Base-by-base conservation (phyloP, 768 basidiomycete species). In the Leccinellum albellum region DNA sequence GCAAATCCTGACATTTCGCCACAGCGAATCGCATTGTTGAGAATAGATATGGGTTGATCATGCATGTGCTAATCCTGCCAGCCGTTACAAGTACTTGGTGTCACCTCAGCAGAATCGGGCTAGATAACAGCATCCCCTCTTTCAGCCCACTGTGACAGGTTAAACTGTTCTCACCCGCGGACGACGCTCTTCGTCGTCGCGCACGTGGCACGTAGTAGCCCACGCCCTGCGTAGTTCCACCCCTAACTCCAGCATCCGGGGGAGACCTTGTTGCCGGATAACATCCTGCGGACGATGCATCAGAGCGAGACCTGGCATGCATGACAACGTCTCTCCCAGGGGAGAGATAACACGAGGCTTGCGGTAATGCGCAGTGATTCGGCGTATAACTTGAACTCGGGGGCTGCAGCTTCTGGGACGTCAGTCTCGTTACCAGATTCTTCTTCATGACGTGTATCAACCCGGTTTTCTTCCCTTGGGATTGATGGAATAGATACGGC, bases 381-480 rank as follows among this genome's bases (percentile, higher is more conserved):
- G 58, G 32, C 6, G 56, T 51, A 55, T 66, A 51, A 21, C 55
- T 54, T 1, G 82, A 51, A 21, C 55, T 54, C 2, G 82, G 78
- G 1, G 81, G 78, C 59, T 82, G 78, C 58, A 86, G 58, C 66
- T 82, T 86, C 64, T 83, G 83, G 1, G 89, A 82, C 1, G 79
- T 70, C 20, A 91, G 66, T 65, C 87, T 92, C n/a, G 83, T 71
- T 0, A 79, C 76, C 31, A 91, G 74, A 53, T 78, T 82, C 74
- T 92, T 92, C 71, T 79, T 84, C 67, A 92, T 74, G 44, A 89
- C 76, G 21, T 89, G 85, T 72, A 91, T 80, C 37, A 93, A 69
- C 28, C 78, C 80, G 52, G 87, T 74, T 70, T 83, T 88, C 71
- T 80, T 83, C 40, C 84, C 88, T 68, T 87, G 85, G 5, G 75